A percentile compares a stretch with the other conserved stretches of the same genome.
These are phyloP conservation scores for Pleurotus giganteus DNA, from an alignment of 768 basidiomycete species.

Conservation along the genomic window DNA sequence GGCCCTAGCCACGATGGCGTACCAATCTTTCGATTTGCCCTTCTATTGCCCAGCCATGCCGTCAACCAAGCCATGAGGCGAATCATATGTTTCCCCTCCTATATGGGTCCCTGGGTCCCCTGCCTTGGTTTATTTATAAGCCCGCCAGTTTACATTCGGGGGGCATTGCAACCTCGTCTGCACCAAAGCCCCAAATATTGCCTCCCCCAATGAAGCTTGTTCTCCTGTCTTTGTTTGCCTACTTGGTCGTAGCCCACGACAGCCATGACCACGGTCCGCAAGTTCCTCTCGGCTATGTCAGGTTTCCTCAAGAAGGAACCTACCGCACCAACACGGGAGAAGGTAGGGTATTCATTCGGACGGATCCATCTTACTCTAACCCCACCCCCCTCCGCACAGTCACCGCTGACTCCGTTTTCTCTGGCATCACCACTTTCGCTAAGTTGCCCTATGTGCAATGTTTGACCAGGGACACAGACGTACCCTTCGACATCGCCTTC, in stretches of 20 bases:
- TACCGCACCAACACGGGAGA: constrained; percentile 57
- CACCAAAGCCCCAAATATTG: background rate
- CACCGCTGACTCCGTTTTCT: constrained; percentile 77
- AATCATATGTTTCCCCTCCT: constrained; percentile 6
- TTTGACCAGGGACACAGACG: constrained; percentile 57
- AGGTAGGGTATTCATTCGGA: constrained; percentile 32
- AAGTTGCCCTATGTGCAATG: constrained; percentile 85
- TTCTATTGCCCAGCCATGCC: constrained; percentile 18
- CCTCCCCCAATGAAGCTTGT: constrained; percentile 18
- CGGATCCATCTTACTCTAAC: background rate
- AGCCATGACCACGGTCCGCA: constrained; percentile 48
- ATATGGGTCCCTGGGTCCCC: background rate
- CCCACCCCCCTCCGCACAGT: constrained; percentile 33
- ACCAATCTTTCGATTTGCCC: constrained; percentile 19
- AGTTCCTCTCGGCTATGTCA: constrained; percentile 65
- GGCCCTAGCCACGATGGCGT: too few relatives aligned
- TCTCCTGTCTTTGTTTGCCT: constrained; percentile 11
- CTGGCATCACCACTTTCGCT: constrained; percentile 83
- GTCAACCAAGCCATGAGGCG: constrained; percentile 17
- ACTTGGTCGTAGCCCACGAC: constrained; percentile 31
- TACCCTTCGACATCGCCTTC: constrained; percentile 77
- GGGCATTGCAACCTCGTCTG: background rate
- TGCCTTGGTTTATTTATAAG: background rate
- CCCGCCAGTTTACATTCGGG: background rate
- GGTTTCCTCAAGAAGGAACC: constrained; percentile 58